Conservation (phyloP, 2,329 filamentous ascomycete genomes). For the Stenocarpella maydis region DNA sequence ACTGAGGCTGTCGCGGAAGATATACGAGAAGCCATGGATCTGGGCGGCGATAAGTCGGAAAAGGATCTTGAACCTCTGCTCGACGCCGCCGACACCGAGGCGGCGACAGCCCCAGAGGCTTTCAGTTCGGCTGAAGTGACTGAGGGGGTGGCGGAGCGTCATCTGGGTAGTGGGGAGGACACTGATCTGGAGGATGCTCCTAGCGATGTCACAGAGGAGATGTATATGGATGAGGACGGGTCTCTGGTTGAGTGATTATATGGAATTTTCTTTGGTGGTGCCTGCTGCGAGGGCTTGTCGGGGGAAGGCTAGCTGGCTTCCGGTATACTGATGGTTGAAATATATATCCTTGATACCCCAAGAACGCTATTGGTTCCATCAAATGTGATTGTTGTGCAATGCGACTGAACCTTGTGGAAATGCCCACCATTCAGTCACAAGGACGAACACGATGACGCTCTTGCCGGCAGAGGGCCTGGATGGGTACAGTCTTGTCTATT, state of each 20-base stretch:
- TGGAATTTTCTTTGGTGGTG: neutral
- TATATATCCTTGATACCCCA: neutral
- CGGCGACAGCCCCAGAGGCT: neutral
- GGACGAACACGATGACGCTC: neutral
- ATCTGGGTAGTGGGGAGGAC: slow-evolving; percentile 1
- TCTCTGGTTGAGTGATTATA: slow-evolving; percentile 40
- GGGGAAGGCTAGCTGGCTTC: neutral
- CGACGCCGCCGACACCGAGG: neutral
- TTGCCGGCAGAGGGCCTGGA: neutral
- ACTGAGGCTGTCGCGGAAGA: neutral
- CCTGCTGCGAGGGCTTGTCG: neutral
- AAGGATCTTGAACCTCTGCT: neutral
- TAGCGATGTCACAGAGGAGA: slow-evolving; percentile 44
- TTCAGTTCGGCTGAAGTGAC: neutral
- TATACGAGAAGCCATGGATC: neutral
- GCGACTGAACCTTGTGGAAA: neutral
- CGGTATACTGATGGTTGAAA: neutral
- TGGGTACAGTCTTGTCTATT: too few relatives aligned
- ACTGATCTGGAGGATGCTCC: slow-evolving; percentile 30
- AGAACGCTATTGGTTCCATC: neutral
- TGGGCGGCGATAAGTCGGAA: neutral
- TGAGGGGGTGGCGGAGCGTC: neutral
- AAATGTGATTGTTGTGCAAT: neutral
- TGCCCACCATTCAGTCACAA: neutral
- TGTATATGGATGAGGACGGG: slow-evolving; percentile 44